These are phyloP conservation scores for Monosporascus sp. DNA, from an alignment of 2,329 filamentous ascomycete species.

Conservation along the genomic window DNA sequence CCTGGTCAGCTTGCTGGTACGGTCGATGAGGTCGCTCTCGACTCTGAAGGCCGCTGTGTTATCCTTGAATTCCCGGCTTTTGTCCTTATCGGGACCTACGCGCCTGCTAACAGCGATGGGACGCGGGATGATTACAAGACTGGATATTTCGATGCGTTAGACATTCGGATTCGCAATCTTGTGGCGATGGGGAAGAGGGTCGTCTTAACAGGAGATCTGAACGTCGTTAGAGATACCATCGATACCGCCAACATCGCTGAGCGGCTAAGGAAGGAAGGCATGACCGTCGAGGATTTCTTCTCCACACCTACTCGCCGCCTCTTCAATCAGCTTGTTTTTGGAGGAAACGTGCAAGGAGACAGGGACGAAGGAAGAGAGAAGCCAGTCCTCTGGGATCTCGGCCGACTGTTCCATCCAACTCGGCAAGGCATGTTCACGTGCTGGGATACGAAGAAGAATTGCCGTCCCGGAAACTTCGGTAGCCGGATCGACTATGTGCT, in stretches of 20 bases:
- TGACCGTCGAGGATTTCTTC: conserved; percentile 67
- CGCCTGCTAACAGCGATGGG: conserved; percentile 83
- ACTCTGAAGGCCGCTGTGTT: conserved; percentile 88
- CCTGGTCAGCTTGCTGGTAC: conserved; percentile 57
- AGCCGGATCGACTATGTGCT: conserved; percentile 91
- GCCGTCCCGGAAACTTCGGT: conserved; percentile 91
- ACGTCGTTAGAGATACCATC: conserved; percentile 63
- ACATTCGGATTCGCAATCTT: conserved; percentile 80
- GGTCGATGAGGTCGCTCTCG: conserved; percentile 67
- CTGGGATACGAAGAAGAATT: conserved; percentile 93
- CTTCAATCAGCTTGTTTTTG: conserved; percentile 80
- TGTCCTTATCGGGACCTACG: conserved; percentile 87
- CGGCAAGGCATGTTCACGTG: conserved; percentile 92
- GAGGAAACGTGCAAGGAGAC: conserved; percentile 61
- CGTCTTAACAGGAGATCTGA: conserved; percentile 81
- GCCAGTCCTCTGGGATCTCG: conserved; percentile 77
- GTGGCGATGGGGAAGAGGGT: conserved; percentile 76
- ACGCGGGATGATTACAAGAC: conserved; percentile 76
- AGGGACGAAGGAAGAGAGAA: conserved; percentile 65
- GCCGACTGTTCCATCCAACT: conserved; percentile 72
- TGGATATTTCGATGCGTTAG: conserved; percentile 73
- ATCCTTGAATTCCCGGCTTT: conserved; percentile 92
- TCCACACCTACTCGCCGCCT: conserved; percentile 66
- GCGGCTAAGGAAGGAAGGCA: conserved; percentile 62
- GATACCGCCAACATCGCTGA: conserved; percentile 75